phyloP scores from a whole-genome alignment of 2,329 filamentous ascomycete species.

The Aspergillus puulaauensis region DNA sequence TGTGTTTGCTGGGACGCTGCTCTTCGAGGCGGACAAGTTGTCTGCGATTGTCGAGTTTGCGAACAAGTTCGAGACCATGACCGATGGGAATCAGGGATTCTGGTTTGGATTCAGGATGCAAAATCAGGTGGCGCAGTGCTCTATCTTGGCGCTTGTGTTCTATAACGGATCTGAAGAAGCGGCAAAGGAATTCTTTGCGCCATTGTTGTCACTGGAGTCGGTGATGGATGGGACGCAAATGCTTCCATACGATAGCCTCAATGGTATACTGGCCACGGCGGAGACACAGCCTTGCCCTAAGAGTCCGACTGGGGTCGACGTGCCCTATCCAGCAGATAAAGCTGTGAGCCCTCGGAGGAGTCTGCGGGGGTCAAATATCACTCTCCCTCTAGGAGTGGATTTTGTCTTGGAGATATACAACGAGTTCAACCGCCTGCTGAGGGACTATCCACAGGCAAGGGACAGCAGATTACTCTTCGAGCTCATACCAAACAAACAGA shows the following conservation, averaged over 20 bases:
- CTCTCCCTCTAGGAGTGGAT: no score
- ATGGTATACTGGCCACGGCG: slow-evolving; percentile 1
- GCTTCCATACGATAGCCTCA: slow-evolving; percentile 13
- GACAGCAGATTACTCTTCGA: slow-evolving; percentile 11
- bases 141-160: slow-evolving; percentile 5
- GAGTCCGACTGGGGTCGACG: not conserved
- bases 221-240: not conserved
- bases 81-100: slow-evolving; percentile 6
- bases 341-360: no score
- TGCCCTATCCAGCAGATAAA: no score
- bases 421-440: not conserved
- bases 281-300: not conserved
- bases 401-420: not conserved
- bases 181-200: slow-evolving; percentile 4
- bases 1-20: slow-evolving; percentile 35
- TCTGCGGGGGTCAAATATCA: no score
- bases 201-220: not conserved
- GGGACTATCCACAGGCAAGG: not conserved
- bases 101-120: slow-evolving; percentile 8
- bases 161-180: slow-evolving; percentile 8
- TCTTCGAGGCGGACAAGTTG: slow-evolving; percentile 23
- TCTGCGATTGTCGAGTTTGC: slow-evolving; percentile 19
- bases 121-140: not conserved
- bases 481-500: slow-evolving; percentile 11
- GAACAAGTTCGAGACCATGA: slow-evolving; percentile 6